These are phyloP conservation scores for Dendrobium chrysotoxum DNA, from an alignment of 106 monocot genomes.

Conservation along the genomic window DNA sequence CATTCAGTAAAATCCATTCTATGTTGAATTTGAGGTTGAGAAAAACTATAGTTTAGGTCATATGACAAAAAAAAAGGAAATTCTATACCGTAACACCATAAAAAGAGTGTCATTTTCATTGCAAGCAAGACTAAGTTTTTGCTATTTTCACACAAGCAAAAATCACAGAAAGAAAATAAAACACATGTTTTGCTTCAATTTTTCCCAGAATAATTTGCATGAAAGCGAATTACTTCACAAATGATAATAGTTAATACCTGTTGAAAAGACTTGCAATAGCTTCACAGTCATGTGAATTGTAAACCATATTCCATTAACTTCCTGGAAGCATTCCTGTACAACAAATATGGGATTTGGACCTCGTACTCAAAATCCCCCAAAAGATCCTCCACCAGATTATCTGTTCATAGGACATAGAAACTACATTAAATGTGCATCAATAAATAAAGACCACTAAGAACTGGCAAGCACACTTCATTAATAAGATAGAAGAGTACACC, in stretches of 20 bases:
- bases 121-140: not conserved
- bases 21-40: not conserved
- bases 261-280: constrained; percentile 78
- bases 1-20: not conserved
- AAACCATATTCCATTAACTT: constrained; percentile 97
- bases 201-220: not conserved
- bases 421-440: not conserved
- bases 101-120: not conserved
- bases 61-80: not conserved
- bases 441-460: not conserved
- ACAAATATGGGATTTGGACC: constrained; percentile 78
- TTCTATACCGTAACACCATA: not conserved
- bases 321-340: constrained; percentile 78
- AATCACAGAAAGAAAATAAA: not conserved
- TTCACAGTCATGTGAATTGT: constrained; percentile 79
- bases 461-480: not conserved
- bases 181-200: not conserved
- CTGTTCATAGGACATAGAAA: constrained; percentile 21
- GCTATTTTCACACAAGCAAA: not conserved
- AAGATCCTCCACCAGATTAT: constrained; percentile 84
- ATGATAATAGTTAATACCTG: constrained; percentile 33
- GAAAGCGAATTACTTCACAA: not conserved
- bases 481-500: not conserved
- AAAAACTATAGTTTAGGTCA: not conserved
- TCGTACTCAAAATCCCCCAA: constrained; percentile 92